Percentiles rank a stretch among this genome's conserved stretches.
phyloP scores from a whole-genome alignment of 176 grass and related monocot genomes.

The Phyllostachys edulis region DNA sequence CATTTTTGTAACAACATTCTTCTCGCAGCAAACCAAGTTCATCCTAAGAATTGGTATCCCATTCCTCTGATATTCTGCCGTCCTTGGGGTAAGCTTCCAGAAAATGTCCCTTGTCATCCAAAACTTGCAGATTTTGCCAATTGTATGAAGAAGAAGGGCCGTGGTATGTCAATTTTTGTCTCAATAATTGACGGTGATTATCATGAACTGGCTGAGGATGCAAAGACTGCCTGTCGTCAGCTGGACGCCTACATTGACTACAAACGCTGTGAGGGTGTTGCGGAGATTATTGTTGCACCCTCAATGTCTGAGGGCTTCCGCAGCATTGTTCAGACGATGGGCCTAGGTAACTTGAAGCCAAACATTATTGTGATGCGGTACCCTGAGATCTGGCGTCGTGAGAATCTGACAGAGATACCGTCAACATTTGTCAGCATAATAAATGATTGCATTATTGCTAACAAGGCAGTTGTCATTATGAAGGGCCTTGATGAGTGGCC shows the following conservation, averaged over 20 bases:
- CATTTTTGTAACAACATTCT: constrained; percentile 26
- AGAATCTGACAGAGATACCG: constrained; percentile 88
- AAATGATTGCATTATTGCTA: constrained; percentile 97
- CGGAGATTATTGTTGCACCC: constrained; percentile 89
- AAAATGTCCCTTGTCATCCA: constrained; percentile 95
- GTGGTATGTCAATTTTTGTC: constrained; percentile 97
- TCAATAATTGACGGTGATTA: constrained; percentile 95
- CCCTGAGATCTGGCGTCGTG: constrained; percentile 92
- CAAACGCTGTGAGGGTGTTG: constrained; percentile 93
- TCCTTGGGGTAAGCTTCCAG: constrained; percentile 97
- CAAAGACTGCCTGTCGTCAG: constrained; percentile 79
- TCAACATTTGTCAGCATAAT: constrained; percentile 97
- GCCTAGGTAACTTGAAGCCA: constrained; percentile 93
- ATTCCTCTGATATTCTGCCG: constrained; percentile 97
- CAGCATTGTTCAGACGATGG: constrained; percentile 93
- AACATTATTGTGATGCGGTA: constrained; percentile 97
- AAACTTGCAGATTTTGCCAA: constrained; percentile 99
- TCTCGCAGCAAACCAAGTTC: constrained; percentile 85
- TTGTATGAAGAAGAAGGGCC: constrained; percentile 98
- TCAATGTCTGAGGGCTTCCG: constrained; percentile 92
- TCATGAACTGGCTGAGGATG: constrained; percentile 86
- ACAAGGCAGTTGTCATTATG: constrained; percentile 95
- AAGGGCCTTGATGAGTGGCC: constrained; percentile 99
- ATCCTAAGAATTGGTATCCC: constrained; percentile 99
- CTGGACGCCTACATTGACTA: constrained; percentile 90